These are phyloP conservation scores for Osmanthus fragrans DNA, from an alignment of 257 asterid species.

Conservation along the genomic window DNA sequence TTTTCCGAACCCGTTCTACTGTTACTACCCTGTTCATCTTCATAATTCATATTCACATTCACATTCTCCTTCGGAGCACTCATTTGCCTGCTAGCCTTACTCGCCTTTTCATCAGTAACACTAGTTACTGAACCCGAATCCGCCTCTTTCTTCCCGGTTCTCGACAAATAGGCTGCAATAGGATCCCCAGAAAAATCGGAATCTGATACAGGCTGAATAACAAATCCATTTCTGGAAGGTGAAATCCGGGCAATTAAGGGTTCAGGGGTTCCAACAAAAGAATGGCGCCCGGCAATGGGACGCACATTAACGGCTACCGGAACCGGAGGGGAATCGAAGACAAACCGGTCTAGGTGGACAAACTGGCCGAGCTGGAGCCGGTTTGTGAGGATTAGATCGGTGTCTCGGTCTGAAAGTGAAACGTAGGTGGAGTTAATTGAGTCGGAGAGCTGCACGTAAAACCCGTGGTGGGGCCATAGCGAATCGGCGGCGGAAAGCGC, in stretches of 20 bases:
- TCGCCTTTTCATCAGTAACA: constrained; percentile 17
- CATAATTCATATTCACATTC: constrained; percentile 37
- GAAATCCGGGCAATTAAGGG: constrained; percentile 67
- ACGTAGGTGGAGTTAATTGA: constrained; percentile 89
- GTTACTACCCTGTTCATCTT: constrained; percentile 13
- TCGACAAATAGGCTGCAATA: constrained; percentile 50
- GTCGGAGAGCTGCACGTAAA: constrained; percentile 88
- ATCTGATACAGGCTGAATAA: constrained; percentile 75
- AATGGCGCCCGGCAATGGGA: constrained; percentile 75
- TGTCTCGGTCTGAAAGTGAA: constrained; percentile 79
- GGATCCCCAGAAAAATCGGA: constrained; percentile 57
- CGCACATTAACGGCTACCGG: constrained; percentile 74
- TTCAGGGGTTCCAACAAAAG: constrained; percentile 76
- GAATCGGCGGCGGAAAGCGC: constrained; percentile 79
- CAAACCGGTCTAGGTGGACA: constrained; percentile 72
- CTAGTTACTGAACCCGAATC: constrained; percentile 9
- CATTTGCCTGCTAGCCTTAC: constrained; percentile 35
- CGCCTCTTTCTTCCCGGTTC: constrained; percentile 39
- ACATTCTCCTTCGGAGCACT: constrained; percentile 60
- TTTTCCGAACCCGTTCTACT: constrained; percentile 37
- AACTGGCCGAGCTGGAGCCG: constrained; percentile 94
- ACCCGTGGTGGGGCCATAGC: constrained; percentile 80
- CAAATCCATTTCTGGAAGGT: constrained; percentile 49
- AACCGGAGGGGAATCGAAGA: constrained; percentile 70
- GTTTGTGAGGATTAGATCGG: constrained; percentile 74